Evolutionary conservation across 805 yeast species (phyloP), one percentile per base, ranked within the genome.

Genomic region (Yamadazyma phyllophila): DNA sequence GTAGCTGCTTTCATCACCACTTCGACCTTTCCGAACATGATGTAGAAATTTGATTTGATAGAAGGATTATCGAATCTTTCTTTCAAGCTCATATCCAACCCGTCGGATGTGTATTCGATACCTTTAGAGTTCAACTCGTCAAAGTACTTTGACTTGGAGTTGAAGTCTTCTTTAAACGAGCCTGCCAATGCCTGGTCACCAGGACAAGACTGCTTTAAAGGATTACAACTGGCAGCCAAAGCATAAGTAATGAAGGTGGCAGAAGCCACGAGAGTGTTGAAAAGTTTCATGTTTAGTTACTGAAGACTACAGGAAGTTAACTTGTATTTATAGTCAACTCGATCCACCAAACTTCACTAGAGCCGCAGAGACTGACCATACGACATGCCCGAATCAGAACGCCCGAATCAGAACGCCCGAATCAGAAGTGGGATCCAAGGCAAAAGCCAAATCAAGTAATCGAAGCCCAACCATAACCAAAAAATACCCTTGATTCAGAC

Each of bases 21-120:
- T 62, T 87, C 95, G 26, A 89, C 79, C 52, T 81, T 81, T 47
- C 97, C 97, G 63, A 83, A 91, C 94, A 90, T 87, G 55, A 91
- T 79, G 67, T 88, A 88, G 62, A 85, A 88, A 51, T 83, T 77
- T 4, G 96, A 88, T 53, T 74, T 76, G 45, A 89, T 66, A 5
- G 90, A 77, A 3, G 97, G 97, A 59, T 87, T 85, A 60, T 88
- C 94, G 48, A 72, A 82, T 54, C 83, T 71, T 52, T 82, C 70
- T 2, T 76, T 70, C 34, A 91, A 62, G 1, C 84, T 76, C 54
- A 91, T 63, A 33, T 66, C 58, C 10, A 83, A 65, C n/a, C 97
- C 97, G 24, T 77, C 76, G 7, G 67, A 70, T 7, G 69, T 53
- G 54, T 72, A 75, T 3, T 59, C 48, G 31, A 67, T 49, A 4